Conservation (phyloP, 768 basidiomycete species). For the Tylopilus felleus region DNA sequence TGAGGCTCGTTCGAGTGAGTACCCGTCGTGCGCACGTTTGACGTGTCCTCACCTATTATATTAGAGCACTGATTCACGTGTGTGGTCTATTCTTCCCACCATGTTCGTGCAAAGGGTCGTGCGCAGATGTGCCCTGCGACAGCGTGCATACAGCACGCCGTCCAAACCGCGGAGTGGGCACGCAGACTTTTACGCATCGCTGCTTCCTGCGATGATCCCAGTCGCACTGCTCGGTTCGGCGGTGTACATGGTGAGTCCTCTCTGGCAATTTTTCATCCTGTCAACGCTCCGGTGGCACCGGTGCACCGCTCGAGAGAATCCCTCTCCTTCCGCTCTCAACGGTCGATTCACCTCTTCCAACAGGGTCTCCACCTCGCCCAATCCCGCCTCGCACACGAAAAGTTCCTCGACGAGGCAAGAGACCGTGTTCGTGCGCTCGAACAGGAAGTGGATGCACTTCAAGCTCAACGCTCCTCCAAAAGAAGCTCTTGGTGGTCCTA, state of each 20-base stretch:
- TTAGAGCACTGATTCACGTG: not conserved
- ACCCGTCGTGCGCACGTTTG: not conserved
- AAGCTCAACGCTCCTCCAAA: constrained; percentile 12
- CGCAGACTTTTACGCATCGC: constrained; percentile 63
- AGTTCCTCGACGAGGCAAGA: constrained; percentile 61
- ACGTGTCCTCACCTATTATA: not conserved
- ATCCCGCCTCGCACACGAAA: constrained; percentile 64
- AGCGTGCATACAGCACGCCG: constrained; percentile 9
- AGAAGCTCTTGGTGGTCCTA: constrained; percentile 9
- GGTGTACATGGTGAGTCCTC: constrained; percentile 60
- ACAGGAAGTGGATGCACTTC: constrained; percentile 47
- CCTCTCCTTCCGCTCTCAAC: constrained; percentile 8
- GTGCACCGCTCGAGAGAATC: constrained; percentile 1
- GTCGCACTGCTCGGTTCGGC: constrained; percentile 75
- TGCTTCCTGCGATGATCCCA: constrained; percentile 75
- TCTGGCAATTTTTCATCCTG: not conserved
- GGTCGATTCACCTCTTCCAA: constrained; percentile 9
- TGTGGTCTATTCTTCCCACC: not conserved
- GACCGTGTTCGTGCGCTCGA: constrained; percentile 54
- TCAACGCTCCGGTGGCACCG: constrained; percentile 10
- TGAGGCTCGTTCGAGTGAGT: no score
- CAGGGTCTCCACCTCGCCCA: constrained; percentile 69
- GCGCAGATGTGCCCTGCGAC: no score
- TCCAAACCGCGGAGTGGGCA: constrained; percentile 42
- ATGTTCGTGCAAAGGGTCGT: not conserved